Conservation (phyloP, 2,329 filamentous ascomycete species). For the Cercospora nicotianae region DNA sequence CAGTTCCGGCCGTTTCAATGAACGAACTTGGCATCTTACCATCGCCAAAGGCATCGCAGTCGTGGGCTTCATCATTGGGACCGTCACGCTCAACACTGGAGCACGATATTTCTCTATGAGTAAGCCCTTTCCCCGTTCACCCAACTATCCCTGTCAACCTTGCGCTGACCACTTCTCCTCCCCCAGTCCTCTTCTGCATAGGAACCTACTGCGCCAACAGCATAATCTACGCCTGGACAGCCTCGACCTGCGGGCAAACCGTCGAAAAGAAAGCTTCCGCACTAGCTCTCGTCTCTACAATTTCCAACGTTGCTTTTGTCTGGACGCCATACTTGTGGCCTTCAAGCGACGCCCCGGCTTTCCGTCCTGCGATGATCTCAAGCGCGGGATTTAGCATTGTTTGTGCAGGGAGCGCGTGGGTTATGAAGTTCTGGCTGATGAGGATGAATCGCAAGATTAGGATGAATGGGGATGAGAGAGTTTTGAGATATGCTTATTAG, state of each 20-base stretch:
- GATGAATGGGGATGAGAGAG: neutral
- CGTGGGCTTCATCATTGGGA: constrained; percentile 40
- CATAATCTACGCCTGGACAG: constrained; percentile 5
- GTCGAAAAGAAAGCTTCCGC: constrained; percentile 10
- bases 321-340: neutral
- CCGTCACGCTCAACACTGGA: constrained; percentile 9
- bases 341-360: neutral
- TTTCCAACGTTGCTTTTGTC: constrained; percentile 8
- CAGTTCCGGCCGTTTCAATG: constrained; percentile 34
- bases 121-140: too few species aligned
- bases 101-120: constrained; percentile 14
- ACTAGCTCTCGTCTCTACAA: constrained; percentile 10
- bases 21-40: constrained; percentile 26
- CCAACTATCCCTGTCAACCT: too few species aligned
- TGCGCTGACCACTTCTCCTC: too few species aligned
- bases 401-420: neutral
- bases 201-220: constrained; percentile 7
- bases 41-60: constrained; percentile 42
- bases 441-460: neutral
- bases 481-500: constrained; percentile 4
- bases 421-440: neutral
- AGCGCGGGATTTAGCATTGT: neutral
- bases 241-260: neutral
- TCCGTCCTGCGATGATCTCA: neutral
- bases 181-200: constrained; percentile 1